phyloP scores from a whole-genome alignment of 169 alveolate genomes.

The Toxoplasma gondii region DNA sequence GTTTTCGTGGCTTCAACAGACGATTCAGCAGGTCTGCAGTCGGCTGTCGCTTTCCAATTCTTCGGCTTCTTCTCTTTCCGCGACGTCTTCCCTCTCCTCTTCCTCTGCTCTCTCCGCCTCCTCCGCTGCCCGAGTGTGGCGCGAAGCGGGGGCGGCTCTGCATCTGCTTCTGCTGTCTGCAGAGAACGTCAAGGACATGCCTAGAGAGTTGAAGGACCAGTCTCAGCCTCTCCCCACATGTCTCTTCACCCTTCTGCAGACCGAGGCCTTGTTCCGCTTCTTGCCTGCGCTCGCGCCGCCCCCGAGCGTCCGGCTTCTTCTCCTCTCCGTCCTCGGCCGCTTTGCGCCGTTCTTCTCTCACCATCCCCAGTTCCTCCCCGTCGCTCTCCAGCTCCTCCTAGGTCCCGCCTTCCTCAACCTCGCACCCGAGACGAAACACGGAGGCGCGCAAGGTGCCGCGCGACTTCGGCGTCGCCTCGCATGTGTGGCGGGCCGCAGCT shows the following conservation, averaged over 20 bases:
- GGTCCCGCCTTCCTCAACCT: conserved; percentile 3
- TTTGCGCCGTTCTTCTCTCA: conserved; percentile 15
- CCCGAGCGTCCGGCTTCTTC: not conserved
- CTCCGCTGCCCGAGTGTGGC: not conserved
- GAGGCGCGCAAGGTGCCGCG: not conserved
- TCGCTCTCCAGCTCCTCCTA: conserved; percentile 23
- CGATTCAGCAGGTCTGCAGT: not conserved
- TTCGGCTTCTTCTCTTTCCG: not conserved
- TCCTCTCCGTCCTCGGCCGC: conserved; percentile 22
- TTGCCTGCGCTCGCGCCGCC: not conserved
- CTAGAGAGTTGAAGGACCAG: not conserved
- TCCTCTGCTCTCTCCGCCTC: not conserved
- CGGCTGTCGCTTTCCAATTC: not conserved
- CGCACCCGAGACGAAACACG: not conserved
- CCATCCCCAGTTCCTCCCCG: not conserved
- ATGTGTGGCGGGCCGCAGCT: conserved; percentile 8
- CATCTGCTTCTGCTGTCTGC: conserved; percentile 13
- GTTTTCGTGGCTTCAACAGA: not conserved
- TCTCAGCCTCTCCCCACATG: not conserved
- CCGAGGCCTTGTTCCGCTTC: not conserved
- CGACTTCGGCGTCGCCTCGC: not conserved
- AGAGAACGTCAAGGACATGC: not conserved
- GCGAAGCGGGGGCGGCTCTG: not conserved
- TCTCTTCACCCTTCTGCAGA: not conserved
- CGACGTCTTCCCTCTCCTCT: not conserved